These are phyloP conservation scores for Xylaria scruposa DNA, from an alignment of 495 filamentous ascomycete genomes.

Conservation along the genomic window DNA sequence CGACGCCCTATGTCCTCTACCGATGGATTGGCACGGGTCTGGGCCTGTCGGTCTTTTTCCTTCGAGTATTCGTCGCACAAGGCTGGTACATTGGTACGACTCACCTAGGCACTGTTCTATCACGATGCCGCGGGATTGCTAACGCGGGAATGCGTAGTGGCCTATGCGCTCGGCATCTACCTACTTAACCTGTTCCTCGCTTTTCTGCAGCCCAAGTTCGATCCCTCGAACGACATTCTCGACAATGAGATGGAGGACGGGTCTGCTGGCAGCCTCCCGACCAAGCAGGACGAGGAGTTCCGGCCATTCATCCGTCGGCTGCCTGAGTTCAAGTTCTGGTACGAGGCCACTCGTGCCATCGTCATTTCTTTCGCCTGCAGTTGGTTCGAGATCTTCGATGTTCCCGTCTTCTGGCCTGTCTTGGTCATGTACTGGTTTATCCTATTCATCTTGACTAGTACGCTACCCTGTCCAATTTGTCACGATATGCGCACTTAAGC, in stretches of 20 bases:
- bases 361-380: slow-evolving; percentile 83
- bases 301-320: slow-evolving; percentile 93
- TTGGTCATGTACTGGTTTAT: slow-evolving; percentile 98
- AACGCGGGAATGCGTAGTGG: slow-evolving; percentile 63
- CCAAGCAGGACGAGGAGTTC: slow-evolving; percentile 96
- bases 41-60: slow-evolving; percentile 79
- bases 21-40: slow-evolving; percentile 84
- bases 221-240: slow-evolving; percentile 87
- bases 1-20: slow-evolving; percentile 84
- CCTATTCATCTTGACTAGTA: slow-evolving; percentile 92
- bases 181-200: slow-evolving; percentile 99
- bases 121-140: slow-evolving; percentile 17
- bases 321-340: slow-evolving; percentile 99
- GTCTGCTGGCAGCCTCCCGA: slow-evolving; percentile 77
- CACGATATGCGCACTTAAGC: slow-evolving; percentile 15
- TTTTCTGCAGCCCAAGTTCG: slow-evolving; percentile 98
- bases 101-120: neutral
- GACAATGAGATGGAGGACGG: slow-evolving; percentile 98
- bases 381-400: slow-evolving; percentile 92
- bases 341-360: slow-evolving; percentile 88
- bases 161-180: slow-evolving; percentile 98
- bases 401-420: slow-evolving; percentile 99
- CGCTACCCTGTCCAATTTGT: slow-evolving; percentile 43
- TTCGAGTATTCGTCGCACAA: slow-evolving; percentile 87
- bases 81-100: slow-evolving; percentile 97